Conservation (phyloP, 306 rosid species). For the Castanea mollissima region DNA sequence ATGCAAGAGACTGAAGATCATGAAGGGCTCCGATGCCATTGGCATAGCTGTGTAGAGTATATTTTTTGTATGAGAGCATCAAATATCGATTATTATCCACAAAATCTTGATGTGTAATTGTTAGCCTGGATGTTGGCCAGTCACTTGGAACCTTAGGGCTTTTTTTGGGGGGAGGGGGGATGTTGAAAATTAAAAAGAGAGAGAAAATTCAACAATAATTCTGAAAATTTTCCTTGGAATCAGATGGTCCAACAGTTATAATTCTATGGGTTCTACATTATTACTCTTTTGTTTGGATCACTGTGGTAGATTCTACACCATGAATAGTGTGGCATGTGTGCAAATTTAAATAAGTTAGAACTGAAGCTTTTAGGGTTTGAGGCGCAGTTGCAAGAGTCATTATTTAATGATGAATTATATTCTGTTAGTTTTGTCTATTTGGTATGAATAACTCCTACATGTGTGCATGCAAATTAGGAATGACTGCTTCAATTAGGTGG, state of each 20-base stretch:
- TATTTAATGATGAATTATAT: not conserved
- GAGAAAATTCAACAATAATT: too few species aligned
- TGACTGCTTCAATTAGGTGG: not conserved
- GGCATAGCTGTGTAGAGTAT: slow-evolving; percentile 64
- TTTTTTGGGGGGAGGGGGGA: not conserved
- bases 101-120: not conserved
- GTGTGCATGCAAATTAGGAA: not conserved
- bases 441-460: not conserved
- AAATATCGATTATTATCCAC: not conserved
- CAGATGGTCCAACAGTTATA: not conserved
- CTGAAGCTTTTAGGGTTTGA: not conserved
- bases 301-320: not conserved
- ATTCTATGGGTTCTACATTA: not conserved
- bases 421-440: not conserved
- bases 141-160: not conserved
- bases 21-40: slow-evolving; percentile 97
- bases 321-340: not conserved
- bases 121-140: not conserved
- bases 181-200: too few species aligned
- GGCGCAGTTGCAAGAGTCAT: not conserved
- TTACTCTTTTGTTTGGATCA: not conserved
- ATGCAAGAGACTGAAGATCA: slow-evolving; percentile 89
- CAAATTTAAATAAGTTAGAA: not conserved
- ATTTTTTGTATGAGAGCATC: not conserved
- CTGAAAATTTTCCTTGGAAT: not conserved